Evolutionary conservation across 768 basidiomycete genomes (phyloP), one percentile per base, ranked within the genome.

Genomic region (Guyanaporus albipodus): DNA sequence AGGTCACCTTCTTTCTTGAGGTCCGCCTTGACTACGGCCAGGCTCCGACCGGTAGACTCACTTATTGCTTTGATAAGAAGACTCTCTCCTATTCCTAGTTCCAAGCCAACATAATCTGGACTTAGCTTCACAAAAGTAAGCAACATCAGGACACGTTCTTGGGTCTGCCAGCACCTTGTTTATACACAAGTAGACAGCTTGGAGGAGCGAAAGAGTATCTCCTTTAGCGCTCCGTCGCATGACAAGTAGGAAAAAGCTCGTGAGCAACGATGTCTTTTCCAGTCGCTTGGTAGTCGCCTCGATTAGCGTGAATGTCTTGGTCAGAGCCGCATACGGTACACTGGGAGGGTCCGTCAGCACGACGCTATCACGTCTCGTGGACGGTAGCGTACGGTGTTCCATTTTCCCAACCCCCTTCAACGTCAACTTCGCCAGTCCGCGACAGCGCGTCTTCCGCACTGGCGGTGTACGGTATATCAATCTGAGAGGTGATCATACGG

Each of bases 11-110:
- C 91, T 62, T 83, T 89, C 77, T 93, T 91, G 52, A 97, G 74
- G 58, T 97, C 95, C 6, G 85, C 80, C 62, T 97, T 98, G 59
- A 99, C 80, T 35, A 85, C 75, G 3, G 81, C 74, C 31, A 81
- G 65, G 54, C 83, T 91, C 47, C 96, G 79, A n/a, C 95, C 96
- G 0, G 93, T 95, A 4, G 91, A 91, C 63, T 96, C 89, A 32
- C 82, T 87, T 50, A 99, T 98, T 14, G 96, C 93, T 61, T 97
- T 98, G 62, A 96, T 79, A 29, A 99, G 76, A 17, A 98, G 70
- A 54, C 87, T 90, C 65, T 99, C 96, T 15, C 95, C 96, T 48
- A 98, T 94, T 26, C 96, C 96, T 2, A 99, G 79, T 64, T 99
- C 95, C 42, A 97, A 74, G 23, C 95, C 94, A 48, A 90, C 73